Percentiles rank a stretch among this genome's conserved stretches.
phyloP scores from a whole-genome alignment of 805 yeast species.

The Metschnikowia baotianmanensis region DNA sequence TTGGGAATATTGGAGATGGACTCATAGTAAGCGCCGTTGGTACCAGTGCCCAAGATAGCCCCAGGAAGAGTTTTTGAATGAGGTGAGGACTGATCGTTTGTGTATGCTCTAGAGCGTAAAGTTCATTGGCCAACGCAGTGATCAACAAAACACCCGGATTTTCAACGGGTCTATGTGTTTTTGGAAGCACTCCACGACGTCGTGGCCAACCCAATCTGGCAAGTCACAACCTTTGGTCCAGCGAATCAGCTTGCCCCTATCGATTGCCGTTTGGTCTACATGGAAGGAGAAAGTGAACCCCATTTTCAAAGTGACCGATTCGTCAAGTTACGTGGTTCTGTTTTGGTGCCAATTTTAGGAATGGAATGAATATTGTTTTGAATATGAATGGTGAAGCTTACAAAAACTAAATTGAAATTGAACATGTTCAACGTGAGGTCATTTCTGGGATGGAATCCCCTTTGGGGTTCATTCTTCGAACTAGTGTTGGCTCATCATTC shows the following conservation, averaged over 20 bases:
- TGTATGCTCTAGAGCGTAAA: slow-evolving; percentile 80
- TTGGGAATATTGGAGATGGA: slow-evolving; percentile 70
- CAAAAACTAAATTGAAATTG: too few relatives aligned
- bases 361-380: too few relatives aligned
- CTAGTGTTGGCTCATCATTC: too few relatives aligned
- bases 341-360: too few relatives aligned
- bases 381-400: too few relatives aligned
- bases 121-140: slow-evolving; percentile 95
- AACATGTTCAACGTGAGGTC: too few relatives aligned
- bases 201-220: slow-evolving; percentile 79
- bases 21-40: slow-evolving; percentile 94
- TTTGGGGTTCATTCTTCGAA: too few relatives aligned
- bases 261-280: slow-evolving; percentile 76
- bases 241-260: slow-evolving; percentile 77
- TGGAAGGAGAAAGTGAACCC: slow-evolving; percentile 97
- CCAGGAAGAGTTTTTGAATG: slow-evolving; percentile 81
- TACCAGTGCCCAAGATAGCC: slow-evolving; percentile 95
- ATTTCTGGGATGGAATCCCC: too few relatives aligned
- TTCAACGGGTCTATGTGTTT: slow-evolving; percentile 56
- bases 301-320: slow-evolving; percentile 49
- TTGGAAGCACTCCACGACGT: slow-evolving; percentile 75
- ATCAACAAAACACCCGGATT: slow-evolving; percentile 66
- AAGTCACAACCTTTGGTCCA: slow-evolving; percentile 97
- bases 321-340: too few relatives aligned
- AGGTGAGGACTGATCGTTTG: slow-evolving; percentile 57